phyloP scores from a whole-genome alignment of 2,329 filamentous ascomycete genomes.

The Cladosporium sp. region DNA sequence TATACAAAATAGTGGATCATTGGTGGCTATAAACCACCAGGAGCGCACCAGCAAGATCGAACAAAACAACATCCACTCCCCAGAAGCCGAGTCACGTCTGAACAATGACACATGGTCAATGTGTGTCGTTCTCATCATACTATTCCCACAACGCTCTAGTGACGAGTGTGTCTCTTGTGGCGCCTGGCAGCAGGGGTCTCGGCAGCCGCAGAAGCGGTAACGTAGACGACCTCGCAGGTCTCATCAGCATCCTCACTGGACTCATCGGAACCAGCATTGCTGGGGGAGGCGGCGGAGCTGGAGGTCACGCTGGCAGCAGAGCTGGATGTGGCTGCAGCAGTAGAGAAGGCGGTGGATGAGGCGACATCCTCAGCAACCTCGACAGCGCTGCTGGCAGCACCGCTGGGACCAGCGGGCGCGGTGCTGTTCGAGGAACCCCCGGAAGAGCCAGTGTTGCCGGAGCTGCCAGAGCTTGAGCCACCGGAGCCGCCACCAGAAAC shows the following conservation, averaged over 20 bases:
- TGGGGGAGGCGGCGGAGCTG: not conserved
- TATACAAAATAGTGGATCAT: too few relatives aligned
- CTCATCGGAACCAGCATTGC: not conserved
- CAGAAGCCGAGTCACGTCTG: too few relatives aligned
- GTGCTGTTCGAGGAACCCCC: not conserved
- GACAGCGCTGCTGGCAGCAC: not conserved
- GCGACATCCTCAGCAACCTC: not conserved
- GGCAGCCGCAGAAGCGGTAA: slow-evolving; percentile 3
- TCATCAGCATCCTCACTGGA: not conserved
- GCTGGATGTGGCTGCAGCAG: not conserved
- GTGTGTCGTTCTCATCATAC: not conserved
- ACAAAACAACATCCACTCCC: too few relatives aligned
- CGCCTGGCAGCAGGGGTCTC: slow-evolving; percentile 1
- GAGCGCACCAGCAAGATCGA: too few relatives aligned
- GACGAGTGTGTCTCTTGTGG: slow-evolving; percentile 1
- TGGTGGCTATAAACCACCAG: too few relatives aligned
- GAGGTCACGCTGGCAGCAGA: not conserved
- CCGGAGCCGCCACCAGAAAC: slow-evolving; percentile 26
- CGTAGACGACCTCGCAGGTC: slow-evolving; percentile 10
- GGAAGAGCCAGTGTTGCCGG: not conserved
- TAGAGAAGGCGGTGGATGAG: not conserved
- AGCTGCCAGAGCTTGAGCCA: not conserved
- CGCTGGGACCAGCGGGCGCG: not conserved
- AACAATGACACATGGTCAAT: too few relatives aligned
- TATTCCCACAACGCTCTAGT: not conserved